phyloP scores from a whole-genome alignment of 2,329 filamentous ascomycete species.

The Xylaria sp. region DNA sequence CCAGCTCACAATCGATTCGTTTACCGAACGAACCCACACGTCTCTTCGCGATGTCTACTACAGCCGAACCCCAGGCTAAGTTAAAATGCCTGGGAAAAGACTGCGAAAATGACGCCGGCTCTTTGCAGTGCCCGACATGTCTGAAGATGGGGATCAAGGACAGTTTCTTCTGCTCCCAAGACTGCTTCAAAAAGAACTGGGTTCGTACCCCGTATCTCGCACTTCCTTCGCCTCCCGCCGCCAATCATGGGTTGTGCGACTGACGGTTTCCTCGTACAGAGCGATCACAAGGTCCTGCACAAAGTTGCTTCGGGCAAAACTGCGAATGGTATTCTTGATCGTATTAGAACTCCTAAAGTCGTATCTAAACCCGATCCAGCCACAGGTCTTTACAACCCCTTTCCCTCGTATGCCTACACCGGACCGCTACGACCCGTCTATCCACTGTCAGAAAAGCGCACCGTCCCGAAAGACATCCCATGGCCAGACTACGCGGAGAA shows the following conservation, averaged over 20 bases:
- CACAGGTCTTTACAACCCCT: slow-evolving; percentile 90
- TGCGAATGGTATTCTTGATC: slow-evolving; percentile 76
- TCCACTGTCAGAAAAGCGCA: slow-evolving; percentile 76
- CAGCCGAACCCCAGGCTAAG: slow-evolving; percentile 64
- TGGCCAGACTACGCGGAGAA: slow-evolving; percentile 89
- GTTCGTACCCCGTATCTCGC: slow-evolving; percentile 63
- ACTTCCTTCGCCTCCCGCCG: slow-evolving; percentile 9
- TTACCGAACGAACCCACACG: neutral
- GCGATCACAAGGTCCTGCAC: slow-evolving; percentile 83
- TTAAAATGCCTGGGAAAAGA: slow-evolving; percentile 83
- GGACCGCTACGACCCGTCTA: slow-evolving; percentile 88
- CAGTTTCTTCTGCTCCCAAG: slow-evolving; percentile 97
- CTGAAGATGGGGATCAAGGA: slow-evolving; percentile 87
- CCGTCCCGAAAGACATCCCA: slow-evolving; percentile 81
- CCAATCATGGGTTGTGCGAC: slow-evolving; percentile 13
- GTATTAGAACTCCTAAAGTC: slow-evolving; percentile 79
- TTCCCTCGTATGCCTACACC: slow-evolving; percentile 85
- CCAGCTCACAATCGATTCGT: neutral
- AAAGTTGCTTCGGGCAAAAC: slow-evolving; percentile 68
- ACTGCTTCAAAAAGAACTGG: slow-evolving; percentile 99
- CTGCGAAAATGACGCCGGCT: slow-evolving; percentile 86
- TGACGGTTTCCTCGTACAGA: slow-evolving; percentile 57
- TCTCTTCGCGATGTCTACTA: slow-evolving; percentile 44
- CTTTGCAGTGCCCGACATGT: slow-evolving; percentile 93
- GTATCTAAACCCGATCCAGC: slow-evolving; percentile 92